Evolutionary conservation across 192 early-diverging fungal genomes (phyloP), one percentile per base, ranked within the genome.

Genomic region (Backusella luteola): DNA sequence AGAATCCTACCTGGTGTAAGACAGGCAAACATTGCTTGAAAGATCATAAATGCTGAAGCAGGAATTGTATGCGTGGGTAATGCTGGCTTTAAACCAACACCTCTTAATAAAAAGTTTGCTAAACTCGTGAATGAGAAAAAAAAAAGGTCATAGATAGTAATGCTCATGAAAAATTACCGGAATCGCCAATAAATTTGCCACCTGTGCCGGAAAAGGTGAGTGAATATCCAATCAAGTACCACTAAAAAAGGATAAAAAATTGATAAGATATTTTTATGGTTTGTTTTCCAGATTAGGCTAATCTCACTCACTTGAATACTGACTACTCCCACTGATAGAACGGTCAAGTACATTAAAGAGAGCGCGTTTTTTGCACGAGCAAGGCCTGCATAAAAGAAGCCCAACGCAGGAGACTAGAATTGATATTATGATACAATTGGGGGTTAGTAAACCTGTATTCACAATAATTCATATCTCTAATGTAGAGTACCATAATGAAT

Each of bases 21-120:
- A 14, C 87, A 86, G 0, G 93, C 93, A 84, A 94, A 94, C 92
- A 94, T 94, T 69, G 91, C 84, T 81, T 95, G 94, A 82, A 90
- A 94, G 32, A 92, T 75, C 42, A 91, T 86, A 76, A 88, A 92
- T 26, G 89, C 88, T 6, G 85, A 79, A 19, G 80, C 83, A 0
- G 93, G 94, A 29, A 94, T 83, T 2, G 82, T 89, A 12, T 88
- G 89, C 11, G 88, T 86, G 32, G 84, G 87, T 15, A 86, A 84
- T 74, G 88, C 86, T 38, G 89, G 87, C 15, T 84, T 83, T 69
- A 81, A 77, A 53, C 84, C 79, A 74, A 94, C 88, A 34, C 87
- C 80, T 38, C 88, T 85, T 39, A 91, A 87, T 63, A 93, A 76
- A 81, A 88, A 84, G 74, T 90, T 85, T 59, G 81, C 80, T 66